These are phyloP conservation scores for Sugiyamaella qingdaonensis DNA, from an alignment of 805 yeast genomes.

Conservation along the genomic window DNA sequence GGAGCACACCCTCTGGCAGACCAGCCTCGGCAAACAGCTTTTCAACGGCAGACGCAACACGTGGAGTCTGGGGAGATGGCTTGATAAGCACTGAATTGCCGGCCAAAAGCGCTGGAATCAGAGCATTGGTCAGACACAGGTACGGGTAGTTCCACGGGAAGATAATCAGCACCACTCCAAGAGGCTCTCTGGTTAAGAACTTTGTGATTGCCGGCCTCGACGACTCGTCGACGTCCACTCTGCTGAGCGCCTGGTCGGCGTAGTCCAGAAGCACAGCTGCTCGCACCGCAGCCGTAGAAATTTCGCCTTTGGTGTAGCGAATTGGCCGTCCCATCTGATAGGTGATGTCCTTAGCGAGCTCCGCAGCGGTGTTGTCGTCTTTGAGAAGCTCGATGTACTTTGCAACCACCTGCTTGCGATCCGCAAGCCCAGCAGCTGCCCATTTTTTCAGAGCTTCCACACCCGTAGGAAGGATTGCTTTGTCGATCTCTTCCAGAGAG, in stretches of 20 bases:
- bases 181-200: constrained; percentile 59
- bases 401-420: constrained; percentile 26
- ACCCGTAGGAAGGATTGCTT: constrained; percentile 21
- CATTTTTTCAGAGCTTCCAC: constrained; percentile 26
- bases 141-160: constrained; percentile 94
- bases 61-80: constrained; percentile 85
- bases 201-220: constrained; percentile 27
- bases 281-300: constrained; percentile 30
- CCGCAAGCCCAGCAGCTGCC: constrained; percentile 21
- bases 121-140: constrained; percentile 81
- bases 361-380: constrained; percentile 20
- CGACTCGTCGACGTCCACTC: constrained; percentile 27
- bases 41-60: constrained; percentile 69
- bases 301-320: constrained; percentile 30
- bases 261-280: constrained; percentile 26
- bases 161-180: constrained; percentile 85
- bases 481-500: constrained; percentile 21
- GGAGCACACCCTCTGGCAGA: constrained; percentile 76
- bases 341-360: constrained; percentile 30
- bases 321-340: constrained; percentile 36
- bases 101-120: constrained; percentile 81
- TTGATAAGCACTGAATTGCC: constrained; percentile 83
- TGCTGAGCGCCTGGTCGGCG: constrained; percentile 32
- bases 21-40: constrained; percentile 68
- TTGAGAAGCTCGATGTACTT: constrained; percentile 25